Evolutionary conservation across 805 yeast genomes (phyloP), one percentile per base, ranked within the genome.

Genomic region (Schwanniomyces occidentalis): DNA sequence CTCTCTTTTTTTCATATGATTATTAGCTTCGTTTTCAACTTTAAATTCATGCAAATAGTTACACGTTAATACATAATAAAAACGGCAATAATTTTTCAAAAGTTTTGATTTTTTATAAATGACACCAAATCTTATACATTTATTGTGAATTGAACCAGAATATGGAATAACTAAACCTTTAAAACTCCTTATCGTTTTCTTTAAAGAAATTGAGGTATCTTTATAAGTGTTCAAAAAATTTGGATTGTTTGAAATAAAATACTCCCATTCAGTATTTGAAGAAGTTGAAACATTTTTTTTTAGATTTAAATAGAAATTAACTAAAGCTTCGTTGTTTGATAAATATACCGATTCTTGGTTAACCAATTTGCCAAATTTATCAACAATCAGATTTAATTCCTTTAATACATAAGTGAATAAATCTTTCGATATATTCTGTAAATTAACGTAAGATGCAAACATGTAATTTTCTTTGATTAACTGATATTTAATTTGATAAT

Each of bases 221-320:
- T 30, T 32, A 36, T 46, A 51, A 9, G 43, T 38, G 47, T 82
- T 80, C 35, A 87, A 73, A 51, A 87, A 85, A 56, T 82, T 79
- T 27, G 75, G 50, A 41, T 65, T 68, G 39, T 53, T 49, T 1
- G 58, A 40, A 36, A 67, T 54, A 37, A 65, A 68, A 37, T 52
- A 48, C 35, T 61, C 67, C 73, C 73, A 68, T 32, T 66, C 71
- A 18, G 42, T 20, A 24, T 38, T 51, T 4, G 65, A 41, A 26
- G 58, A 49, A 5, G 44, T 28, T n/a, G 59, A 40, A 8, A 63
- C 45, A 30, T 56, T 50, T 27, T 44, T 40, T 35, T 52, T 56
- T 28, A 65, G 44, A 10, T 51, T 51, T 25, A 45, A 46, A 21
- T 48, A 58, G 28, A 57, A 41, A 37, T 45, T 57, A 40, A 39